Percentiles rank a stretch among this genome's conserved stretches.
Conservation (phyloP, 805 yeast species). For the Kazachstania bromeliacearum region DNA sequence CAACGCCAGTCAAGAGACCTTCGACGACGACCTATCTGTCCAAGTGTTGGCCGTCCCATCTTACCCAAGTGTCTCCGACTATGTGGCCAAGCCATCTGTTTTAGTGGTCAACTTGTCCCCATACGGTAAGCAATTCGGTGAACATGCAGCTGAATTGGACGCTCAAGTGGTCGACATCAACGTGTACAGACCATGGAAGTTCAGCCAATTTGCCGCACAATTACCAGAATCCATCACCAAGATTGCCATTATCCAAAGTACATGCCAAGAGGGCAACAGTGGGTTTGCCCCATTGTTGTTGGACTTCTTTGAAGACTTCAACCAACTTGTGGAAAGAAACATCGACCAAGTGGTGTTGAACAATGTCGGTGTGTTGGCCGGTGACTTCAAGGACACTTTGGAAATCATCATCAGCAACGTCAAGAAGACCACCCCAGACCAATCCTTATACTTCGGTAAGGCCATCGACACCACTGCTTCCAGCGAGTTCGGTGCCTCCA, state of each 20-base stretch:
- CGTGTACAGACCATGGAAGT: conserved; percentile 65
- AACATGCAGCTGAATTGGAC: conserved; percentile 24
- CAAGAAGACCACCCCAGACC: conserved; percentile 45
- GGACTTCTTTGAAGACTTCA: conserved; percentile 59
- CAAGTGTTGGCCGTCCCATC: not conserved
- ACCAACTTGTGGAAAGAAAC: conserved; percentile 36
- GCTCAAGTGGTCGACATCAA: conserved; percentile 39
- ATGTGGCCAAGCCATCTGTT: not conserved
- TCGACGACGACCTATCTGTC: no score
- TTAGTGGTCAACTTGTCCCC: conserved; percentile 54
- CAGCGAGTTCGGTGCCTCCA: conserved; percentile 9
- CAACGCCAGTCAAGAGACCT: conserved; percentile 3
- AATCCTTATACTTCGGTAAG: conserved; percentile 51
- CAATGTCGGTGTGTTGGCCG: conserved; percentile 29
- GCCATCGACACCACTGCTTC: conserved; percentile 2
- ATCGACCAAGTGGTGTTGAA: conserved; percentile 48
- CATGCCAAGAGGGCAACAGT: conserved; percentile 13
- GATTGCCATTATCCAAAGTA: conserved; percentile 61
- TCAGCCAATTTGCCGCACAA: conserved; percentile 37
- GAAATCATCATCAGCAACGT: conserved; percentile 43
- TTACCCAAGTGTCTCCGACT: not conserved
- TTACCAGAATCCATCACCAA: conserved; percentile 48
- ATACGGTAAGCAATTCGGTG: conserved; percentile 35
- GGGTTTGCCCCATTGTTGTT: conserved; percentile 64
- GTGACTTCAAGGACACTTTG: conserved; percentile 30